Percentiles rank a stretch among this genome's conserved stretches.
These are phyloP conservation scores for Arthroderma sp. DNA, from an alignment of 2,329 filamentous ascomycete genomes.

Conservation along the genomic window DNA sequence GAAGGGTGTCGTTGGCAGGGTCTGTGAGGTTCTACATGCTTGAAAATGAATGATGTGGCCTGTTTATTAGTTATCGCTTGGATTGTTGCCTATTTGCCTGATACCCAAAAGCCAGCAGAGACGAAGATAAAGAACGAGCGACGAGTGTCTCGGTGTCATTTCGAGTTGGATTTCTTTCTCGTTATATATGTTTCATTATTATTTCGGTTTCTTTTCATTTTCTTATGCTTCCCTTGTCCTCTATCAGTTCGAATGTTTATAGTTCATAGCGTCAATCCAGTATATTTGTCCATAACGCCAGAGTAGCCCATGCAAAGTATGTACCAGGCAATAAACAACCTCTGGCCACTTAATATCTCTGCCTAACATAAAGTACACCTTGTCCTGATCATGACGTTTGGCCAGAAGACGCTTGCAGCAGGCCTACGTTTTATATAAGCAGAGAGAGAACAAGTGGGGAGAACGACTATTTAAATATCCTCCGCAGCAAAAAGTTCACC, in stretches of 20 bases:
- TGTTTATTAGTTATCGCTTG: no score
- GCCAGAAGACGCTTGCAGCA: not conserved
- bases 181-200: not conserved
- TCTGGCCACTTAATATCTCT: not conserved
- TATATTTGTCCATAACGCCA: not conserved
- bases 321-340: not conserved
- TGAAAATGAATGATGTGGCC: no score
- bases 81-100: not conserved
- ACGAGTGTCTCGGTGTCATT: not conserved
- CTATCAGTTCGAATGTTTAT: no score
- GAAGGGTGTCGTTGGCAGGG: conserved; percentile 48
- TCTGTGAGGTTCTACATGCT: conserved; percentile 26
- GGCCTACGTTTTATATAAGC: not conserved
- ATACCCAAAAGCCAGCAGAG: not conserved
- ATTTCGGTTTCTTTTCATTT: not conserved
- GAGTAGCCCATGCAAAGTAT: not conserved
- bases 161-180: not conserved
- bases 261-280: not conserved
- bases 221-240: not conserved
- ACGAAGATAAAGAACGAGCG: not conserved
- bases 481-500: not conserved
- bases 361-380: not conserved
- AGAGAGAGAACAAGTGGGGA: not conserved
- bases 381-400: not conserved
- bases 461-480: conserved; percentile 1